Conservation (phyloP, 1,139 yeast genomes). For the Lodderomyces elongisporus region DNA sequence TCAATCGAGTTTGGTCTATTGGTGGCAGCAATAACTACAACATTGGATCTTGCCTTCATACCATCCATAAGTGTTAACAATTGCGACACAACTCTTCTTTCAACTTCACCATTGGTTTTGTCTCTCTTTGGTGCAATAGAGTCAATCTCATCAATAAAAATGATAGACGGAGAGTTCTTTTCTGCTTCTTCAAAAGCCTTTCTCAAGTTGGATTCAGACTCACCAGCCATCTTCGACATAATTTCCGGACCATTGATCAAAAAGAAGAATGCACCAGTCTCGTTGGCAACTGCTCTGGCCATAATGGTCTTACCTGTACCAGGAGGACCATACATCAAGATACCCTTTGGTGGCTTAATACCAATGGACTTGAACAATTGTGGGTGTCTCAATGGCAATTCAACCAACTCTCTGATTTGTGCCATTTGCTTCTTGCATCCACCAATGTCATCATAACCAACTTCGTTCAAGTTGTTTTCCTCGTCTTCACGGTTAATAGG, state of each 20-base stretch:
- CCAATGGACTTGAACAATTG: conserved; percentile 95
- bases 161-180: conserved; percentile 95
- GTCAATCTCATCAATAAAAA: conserved; percentile 97
- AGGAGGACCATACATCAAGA: conserved; percentile 97
- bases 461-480: conserved; percentile 91
- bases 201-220: conserved; percentile 93
- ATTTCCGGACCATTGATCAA: conserved; percentile 99
- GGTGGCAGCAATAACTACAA: conserved; percentile 84
- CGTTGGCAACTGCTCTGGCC: conserved; percentile 99
- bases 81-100: conserved; percentile 96
- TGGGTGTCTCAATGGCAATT: conserved; percentile 94
- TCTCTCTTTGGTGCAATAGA: conserved; percentile 99
- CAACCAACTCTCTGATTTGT: conserved; percentile 94
- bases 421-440: conserved; percentile 99
- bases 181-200: conserved; percentile 99
- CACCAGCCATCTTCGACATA: conserved; percentile 99
- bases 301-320: conserved; percentile 98
- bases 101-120: conserved; percentile 98
- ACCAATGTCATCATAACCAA: conserved; percentile 98
- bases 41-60: conserved; percentile 97
- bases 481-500: conserved; percentile 99
- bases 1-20: conserved; percentile 98
- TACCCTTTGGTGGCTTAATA: conserved; percentile 96
- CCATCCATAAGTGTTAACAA: conserved; percentile 97
- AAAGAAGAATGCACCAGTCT: conserved; percentile 98